These are phyloP conservation scores for Lactarius akahatsu DNA, from an alignment of 768 basidiomycete genomes.

Conservation along the genomic window DNA sequence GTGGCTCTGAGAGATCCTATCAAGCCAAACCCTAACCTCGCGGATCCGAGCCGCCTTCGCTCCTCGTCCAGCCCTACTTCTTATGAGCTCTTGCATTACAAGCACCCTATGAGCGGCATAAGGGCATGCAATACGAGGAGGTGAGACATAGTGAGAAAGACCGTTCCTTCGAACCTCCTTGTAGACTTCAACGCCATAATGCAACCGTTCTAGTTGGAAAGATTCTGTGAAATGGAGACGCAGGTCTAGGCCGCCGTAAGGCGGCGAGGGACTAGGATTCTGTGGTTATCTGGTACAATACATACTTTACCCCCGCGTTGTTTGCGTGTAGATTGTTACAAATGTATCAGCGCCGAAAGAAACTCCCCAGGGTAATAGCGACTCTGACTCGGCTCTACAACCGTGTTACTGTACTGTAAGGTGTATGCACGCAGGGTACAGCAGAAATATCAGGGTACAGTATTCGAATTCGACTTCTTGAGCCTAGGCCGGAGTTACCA, in stretches of 20 bases:
- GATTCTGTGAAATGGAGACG: background rate
- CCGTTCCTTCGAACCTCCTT: background rate
- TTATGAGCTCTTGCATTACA: no score
- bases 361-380: no score
- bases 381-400: background rate
- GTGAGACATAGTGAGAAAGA: background rate
- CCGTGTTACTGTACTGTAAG: background rate
- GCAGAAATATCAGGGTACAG: background rate
- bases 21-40: conserved; percentile 1
- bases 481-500: background rate
- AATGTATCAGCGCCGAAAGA: no score
- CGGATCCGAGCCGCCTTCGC: background rate
- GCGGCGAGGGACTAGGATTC: no score
- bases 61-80: no score
- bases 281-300: background rate
- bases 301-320: background rate
- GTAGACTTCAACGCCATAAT: background rate
- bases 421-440: background rate
- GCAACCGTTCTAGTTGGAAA: background rate
- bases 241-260: background rate
- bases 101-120: background rate
- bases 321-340: no score
- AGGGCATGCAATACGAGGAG: background rate
- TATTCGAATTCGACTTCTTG: background rate
- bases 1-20: background rate